Evolutionary conservation across 176 grass and related monocot species (phyloP).

Genomic region (Guadua angustifolia): DNA sequence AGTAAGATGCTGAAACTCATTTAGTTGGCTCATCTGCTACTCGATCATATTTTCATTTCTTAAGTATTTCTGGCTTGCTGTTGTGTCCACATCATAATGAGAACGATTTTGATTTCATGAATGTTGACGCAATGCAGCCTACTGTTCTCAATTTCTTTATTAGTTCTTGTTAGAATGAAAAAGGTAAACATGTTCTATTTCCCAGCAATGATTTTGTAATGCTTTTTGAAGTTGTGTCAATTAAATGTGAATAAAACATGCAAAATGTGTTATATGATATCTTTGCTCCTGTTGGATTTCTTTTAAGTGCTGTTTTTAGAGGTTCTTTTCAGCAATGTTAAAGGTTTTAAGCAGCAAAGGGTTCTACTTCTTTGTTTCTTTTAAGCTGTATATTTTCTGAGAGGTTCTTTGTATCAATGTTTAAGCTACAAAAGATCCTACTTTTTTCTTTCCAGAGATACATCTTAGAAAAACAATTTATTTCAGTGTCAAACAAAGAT

Average conservation of each 20-base stretch:
- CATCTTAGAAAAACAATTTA: slow-evolving; percentile 7
- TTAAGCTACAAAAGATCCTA: not conserved
- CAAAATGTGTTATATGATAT: not conserved
- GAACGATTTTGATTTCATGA: not conserved
- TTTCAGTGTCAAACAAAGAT: slow-evolving; percentile 7
- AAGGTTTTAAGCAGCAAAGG: not conserved
- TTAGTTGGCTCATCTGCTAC: not conserved
- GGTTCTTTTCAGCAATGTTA: not conserved
- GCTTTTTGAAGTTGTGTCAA: not conserved
- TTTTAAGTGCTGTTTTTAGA: not conserved
- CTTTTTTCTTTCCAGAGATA: not conserved
- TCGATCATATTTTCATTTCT: slow-evolving; percentile 20
- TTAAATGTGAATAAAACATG: not conserved
- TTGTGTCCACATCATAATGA: not conserved
- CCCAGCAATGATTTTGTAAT: not conserved
- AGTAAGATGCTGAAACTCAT: slow-evolving; percentile 61
- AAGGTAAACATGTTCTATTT: slow-evolving; percentile 20
- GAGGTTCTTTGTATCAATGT: not conserved
- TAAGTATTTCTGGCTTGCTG: slow-evolving; percentile 15
- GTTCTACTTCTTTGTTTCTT: not conserved
- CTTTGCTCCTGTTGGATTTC: not conserved
- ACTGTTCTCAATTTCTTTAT: slow-evolving; percentile 19
- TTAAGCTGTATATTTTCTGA: not conserved
- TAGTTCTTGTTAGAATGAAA: slow-evolving; percentile 4
- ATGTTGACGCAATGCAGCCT: slow-evolving; percentile 1